These are phyloP conservation scores for Trichomonas vaginalis DNA, from an alignment of 208 protist genomes.

Conservation along the genomic window DNA sequence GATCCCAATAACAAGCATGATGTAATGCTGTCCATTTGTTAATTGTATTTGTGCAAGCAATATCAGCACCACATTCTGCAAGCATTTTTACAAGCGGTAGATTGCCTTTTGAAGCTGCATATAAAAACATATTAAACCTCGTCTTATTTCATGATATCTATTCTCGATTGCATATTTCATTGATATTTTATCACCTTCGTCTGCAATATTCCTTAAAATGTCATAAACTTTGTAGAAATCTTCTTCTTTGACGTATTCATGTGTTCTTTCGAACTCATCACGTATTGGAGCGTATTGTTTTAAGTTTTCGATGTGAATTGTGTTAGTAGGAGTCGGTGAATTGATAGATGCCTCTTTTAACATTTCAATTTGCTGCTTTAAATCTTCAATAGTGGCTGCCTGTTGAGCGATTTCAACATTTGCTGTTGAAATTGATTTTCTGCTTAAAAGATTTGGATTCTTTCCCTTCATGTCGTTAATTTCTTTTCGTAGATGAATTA, in stretches of 20 bases:
- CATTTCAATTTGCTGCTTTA: background rate
- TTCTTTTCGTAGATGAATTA: background rate
- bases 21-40: background rate
- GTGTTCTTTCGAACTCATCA: background rate
- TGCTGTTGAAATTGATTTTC: background rate
- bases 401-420: background rate
- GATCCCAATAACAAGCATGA: background rate
- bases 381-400: background rate
- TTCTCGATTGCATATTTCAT: background rate
- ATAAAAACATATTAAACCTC: background rate
- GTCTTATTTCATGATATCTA: background rate
- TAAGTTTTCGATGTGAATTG: background rate
- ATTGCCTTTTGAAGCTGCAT: background rate
- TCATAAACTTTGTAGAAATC: background rate
- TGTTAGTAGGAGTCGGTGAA: background rate
- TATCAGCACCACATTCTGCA: background rate
- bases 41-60: background rate
- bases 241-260: background rate
- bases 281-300: background rate
- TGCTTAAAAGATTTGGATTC: background rate
- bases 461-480: background rate
- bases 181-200: background rate
- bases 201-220: background rate
- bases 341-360: background rate
- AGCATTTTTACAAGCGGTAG: background rate